Base-by-base conservation (phyloP, 2,329 filamentous ascomycete species). In the Lachnellula occidentalis region DNA sequence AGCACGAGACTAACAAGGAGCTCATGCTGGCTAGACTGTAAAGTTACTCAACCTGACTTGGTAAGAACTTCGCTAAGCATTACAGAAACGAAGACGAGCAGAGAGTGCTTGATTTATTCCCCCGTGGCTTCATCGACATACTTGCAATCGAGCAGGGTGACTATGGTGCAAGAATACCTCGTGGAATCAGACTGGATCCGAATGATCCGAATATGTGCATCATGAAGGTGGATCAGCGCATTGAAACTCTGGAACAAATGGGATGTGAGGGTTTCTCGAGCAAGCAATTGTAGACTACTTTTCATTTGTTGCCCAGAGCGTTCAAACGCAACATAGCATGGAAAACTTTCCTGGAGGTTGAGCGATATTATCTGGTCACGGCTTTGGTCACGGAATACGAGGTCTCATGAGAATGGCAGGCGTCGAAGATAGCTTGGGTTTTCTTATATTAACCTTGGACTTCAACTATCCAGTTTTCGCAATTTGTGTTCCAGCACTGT, bases 21-120 rank as follows among this genome's bases (percentile, higher is more conserved):
- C 49, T 51, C n/a, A 45, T 51, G 8, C 37, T 6, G 24, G 49
- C 49, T 17, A 51, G 49, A 51, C 17, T 51, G 49, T 51, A 51
- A 51, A 21, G 31, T 2, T 11, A 42, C 19, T 43, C 17, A 42
- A 50, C 15, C n/a, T 27, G 34, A 27, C 24, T 4, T 27, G 37
- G 37, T n/a, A 19, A 27, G 11, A 51, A 34, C 22, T 45, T 45
- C n/a, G 37, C 37, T 45, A 27, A 47, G 8, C 6, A 43, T 45
- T 45, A 45, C 27, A 45, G 36, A 24, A 51, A 11, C 49, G 39
- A 51, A 45, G 21, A 17, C 22, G 37, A 45, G 39, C 41, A n/a
- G 24, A 51, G 21, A 19, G 39, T 51, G n/a, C 9, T 51, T 15
- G 39, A 45, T 17, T 24, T n/a, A 9, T 12, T 36, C 7, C 14